Base-by-base conservation (phyloP, 1,139 yeast species). In the Pichia sp. region DNA sequence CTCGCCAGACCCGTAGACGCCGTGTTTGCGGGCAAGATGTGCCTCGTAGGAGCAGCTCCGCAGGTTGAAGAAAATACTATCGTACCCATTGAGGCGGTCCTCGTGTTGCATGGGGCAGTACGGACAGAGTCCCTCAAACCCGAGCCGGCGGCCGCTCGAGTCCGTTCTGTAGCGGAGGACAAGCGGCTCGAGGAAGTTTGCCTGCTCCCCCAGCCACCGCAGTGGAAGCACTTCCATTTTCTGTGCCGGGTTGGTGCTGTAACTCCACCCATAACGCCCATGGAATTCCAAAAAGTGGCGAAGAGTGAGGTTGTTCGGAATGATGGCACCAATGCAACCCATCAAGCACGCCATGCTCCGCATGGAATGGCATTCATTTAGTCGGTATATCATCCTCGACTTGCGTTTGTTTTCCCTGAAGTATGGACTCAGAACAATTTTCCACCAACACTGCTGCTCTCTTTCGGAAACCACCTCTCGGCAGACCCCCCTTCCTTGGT, bases 1-100 rank as follows among this genome's bases (percentile, higher is more conserved):
- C 45, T 54, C 47, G 3, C 71, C 71, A 15, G 62, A 59, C 5
- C 66, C 61, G 56, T 63, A 66, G 2, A 67, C 66, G 2, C 70
- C 70, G 50, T 68, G 71, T 19, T 59, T 59, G 44, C 61, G 64
- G 1, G 66, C 61, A 46, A 68, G 60, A 54, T 68, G 71, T 44
- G 67, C 69, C 19, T 65, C 57, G 46, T 67, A 68, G 23, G 60
- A 60, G 4, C 64, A 63, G 4, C 62, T 61, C 51, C 59, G 63
- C 49, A 65, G 48, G n/a, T 62, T 62, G 41, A 60, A 62, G 50
- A 67, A 67, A 10, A 40, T 19, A 1, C 36, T 16, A 16, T 47
- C 30, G 19, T 47, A 47, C 13, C 45, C 41, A 34, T 26, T 30
- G 6, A n/a, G 8, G 8, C 36, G 19, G 19, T 43, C 23, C 11